These are phyloP conservation scores for Aspergillus bridgeri DNA, from an alignment of 495 filamentous ascomycete species.

Conservation along the genomic window DNA sequence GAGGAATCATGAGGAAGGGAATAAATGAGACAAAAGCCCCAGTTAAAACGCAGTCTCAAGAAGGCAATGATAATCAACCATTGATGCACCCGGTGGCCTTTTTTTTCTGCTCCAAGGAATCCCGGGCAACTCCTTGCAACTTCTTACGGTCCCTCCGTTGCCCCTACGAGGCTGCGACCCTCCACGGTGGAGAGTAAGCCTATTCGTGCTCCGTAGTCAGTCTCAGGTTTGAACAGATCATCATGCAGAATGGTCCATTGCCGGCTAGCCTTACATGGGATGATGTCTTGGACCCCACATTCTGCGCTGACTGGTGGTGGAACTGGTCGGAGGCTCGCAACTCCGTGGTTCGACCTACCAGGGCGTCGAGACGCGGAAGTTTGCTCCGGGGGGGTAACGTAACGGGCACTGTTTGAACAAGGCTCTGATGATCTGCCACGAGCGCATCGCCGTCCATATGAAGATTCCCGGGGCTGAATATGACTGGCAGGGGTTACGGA, in stretches of 20 bases:
- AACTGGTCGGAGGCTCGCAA: background rate
- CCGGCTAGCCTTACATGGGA: background rate
- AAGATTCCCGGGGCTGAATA: background rate
- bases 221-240: background rate
- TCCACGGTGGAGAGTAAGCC: too few relatives aligned
- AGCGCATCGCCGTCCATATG: background rate
- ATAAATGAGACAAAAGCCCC: too few relatives aligned
- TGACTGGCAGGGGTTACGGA: background rate
- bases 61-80: too few relatives aligned
- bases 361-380: background rate
- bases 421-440: too few relatives aligned
- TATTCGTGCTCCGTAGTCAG: background rate
- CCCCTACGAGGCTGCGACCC: too few relatives aligned
- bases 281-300: conserved; percentile 1
- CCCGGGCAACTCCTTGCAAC: background rate
- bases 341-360: background rate
- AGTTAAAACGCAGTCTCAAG: too few relatives aligned
- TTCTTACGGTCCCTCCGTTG: too few relatives aligned
- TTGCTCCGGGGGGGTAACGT: too few relatives aligned
- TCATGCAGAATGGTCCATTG: conserved; percentile 1
- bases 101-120: too few relatives aligned
- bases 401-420: too few relatives aligned
- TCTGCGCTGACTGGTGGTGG: background rate
- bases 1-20: too few relatives aligned
- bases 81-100: too few relatives aligned